Percentiles rank a stretch among this genome's conserved stretches.
Conservation (phyloP, 1,284 basidiomycete genomes). For the Tremellales sp. region DNA sequence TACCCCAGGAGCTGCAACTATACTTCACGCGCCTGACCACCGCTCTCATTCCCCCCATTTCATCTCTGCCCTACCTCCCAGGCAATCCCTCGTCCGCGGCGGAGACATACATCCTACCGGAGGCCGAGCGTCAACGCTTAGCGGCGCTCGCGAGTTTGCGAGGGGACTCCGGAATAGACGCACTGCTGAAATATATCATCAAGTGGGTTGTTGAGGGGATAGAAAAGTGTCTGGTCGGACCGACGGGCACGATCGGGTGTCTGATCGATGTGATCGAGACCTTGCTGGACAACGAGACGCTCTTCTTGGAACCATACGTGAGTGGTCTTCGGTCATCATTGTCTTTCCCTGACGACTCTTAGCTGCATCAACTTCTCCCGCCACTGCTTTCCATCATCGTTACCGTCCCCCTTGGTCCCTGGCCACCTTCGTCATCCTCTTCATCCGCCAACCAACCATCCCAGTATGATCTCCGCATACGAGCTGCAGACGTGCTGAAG, state of each 20-base stretch:
- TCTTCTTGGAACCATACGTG: constrained; percentile 97
- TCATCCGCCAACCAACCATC: constrained; percentile 46
- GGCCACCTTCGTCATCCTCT: constrained; percentile 31
- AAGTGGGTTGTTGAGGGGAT: constrained; percentile 91
- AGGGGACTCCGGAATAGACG: constrained; percentile 86
- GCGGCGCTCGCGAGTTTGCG: constrained; percentile 87
- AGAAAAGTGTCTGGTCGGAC: constrained; percentile 53
- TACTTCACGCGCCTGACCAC: constrained; percentile 91
- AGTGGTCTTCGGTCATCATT: constrained; percentile 42
- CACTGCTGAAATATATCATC: constrained; percentile 91
- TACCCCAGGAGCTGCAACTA: constrained; percentile 90
- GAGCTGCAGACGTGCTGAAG: constrained; percentile 76
- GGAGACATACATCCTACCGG: constrained; percentile 24
- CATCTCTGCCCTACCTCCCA: constrained; percentile 46
- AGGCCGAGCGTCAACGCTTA: constrained; percentile 58
- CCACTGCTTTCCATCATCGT: constrained; percentile 86
- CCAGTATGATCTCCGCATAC: constrained; percentile 60
- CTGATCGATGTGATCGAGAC: constrained; percentile 77
- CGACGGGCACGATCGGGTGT: constrained; percentile 67
- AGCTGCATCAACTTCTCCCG: constrained; percentile 94
- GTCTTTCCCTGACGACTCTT: constrained; percentile 1
- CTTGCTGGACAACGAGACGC: constrained; percentile 72
- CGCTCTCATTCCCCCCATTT: constrained; percentile 63
- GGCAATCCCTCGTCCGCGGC: constrained; percentile 19
- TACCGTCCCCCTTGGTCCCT: constrained; percentile 65